These are phyloP conservation scores for Fusarium protoensiforme DNA, from an alignment of 2,329 filamentous ascomycete species.

Conservation along the genomic window DNA sequence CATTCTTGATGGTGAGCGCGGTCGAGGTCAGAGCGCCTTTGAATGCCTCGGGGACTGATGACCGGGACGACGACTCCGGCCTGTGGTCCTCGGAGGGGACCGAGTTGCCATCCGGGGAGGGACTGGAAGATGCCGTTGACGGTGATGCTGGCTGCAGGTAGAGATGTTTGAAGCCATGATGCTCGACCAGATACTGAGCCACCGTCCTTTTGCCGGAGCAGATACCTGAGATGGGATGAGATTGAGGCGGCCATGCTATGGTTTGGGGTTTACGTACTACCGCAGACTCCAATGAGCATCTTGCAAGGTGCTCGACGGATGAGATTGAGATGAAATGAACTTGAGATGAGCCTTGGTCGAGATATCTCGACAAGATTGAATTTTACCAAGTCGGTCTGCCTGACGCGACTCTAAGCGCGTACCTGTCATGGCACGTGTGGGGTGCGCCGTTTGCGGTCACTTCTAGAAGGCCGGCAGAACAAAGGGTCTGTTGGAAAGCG, in stretches of 20 bases:
- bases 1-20: constrained; percentile 43
- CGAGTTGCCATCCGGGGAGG: constrained; percentile 10
- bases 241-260: not conserved
- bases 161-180: constrained; percentile 84
- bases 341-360: not conserved
- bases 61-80: constrained; percentile 12
- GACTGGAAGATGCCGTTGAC: constrained; percentile 5
- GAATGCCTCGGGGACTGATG: constrained; percentile 32
- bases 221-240: constrained; percentile 69
- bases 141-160: constrained; percentile 57
- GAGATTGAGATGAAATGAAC: not conserved
- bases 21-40: constrained; percentile 39
- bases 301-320: constrained; percentile 23
- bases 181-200: constrained; percentile 84
- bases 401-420: constrained; percentile 37
- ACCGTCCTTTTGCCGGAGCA: constrained; percentile 94
- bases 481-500: constrained; percentile 7
- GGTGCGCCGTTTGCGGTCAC: constrained; percentile 14
- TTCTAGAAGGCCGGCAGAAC: constrained; percentile 31
- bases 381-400: constrained; percentile 15
- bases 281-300: constrained; percentile 84
- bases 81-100: constrained; percentile 17
- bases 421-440: constrained; percentile 23
- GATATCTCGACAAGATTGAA: not conserved
- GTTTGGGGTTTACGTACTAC: constrained; percentile 61